Conservation (phyloP, 1,284 basidiomycete genomes). For the Inonotus hispidus region DNA sequence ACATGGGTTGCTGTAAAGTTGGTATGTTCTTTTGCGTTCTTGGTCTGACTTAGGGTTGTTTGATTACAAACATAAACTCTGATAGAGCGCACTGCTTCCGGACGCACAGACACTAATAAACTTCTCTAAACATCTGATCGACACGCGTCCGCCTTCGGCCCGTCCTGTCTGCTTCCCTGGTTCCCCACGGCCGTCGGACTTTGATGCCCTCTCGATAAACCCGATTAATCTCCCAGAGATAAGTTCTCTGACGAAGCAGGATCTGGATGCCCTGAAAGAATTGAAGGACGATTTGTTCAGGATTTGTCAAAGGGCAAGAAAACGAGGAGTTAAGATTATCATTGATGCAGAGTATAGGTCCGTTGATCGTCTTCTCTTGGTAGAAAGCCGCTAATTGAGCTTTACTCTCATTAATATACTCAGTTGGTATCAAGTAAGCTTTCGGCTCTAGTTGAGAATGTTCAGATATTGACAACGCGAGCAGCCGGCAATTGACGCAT, state of each 20-base stretch:
- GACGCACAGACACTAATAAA: constrained; percentile 48
- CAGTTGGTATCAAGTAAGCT: constrained; percentile 60
- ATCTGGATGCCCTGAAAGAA: constrained; percentile 54
- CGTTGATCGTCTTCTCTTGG: constrained; percentile 19
- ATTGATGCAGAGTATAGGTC: constrained; percentile 82
- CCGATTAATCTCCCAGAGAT: constrained; percentile 7
- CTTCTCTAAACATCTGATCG: constrained; percentile 49
- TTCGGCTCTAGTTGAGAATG: not conserved
- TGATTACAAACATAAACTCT: not conserved
- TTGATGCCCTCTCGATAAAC: constrained; percentile 38
- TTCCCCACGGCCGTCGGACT: constrained; percentile 42
- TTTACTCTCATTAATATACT: not conserved
- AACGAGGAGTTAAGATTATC: constrained; percentile 58
- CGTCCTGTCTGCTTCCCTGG: constrained; percentile 58
- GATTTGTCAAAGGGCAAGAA: constrained; percentile 56
- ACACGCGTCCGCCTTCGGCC: constrained; percentile 31
- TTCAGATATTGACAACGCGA: not conserved
- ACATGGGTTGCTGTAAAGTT: constrained; percentile 84
- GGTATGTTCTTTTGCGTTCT: constrained; percentile 34
- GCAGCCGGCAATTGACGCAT: constrained; percentile 77
- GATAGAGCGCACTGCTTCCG: constrained; percentile 56
- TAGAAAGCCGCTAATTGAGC: not conserved
- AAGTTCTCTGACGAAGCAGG: constrained; percentile 39
- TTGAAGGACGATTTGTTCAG: constrained; percentile 53
- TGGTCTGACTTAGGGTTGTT: not conserved